Evolutionary conservation across 352 stramenopile species (phyloP), one percentile per base, ranked within the genome.

Genomic region (Peronosclerospora sorghi): DNA sequence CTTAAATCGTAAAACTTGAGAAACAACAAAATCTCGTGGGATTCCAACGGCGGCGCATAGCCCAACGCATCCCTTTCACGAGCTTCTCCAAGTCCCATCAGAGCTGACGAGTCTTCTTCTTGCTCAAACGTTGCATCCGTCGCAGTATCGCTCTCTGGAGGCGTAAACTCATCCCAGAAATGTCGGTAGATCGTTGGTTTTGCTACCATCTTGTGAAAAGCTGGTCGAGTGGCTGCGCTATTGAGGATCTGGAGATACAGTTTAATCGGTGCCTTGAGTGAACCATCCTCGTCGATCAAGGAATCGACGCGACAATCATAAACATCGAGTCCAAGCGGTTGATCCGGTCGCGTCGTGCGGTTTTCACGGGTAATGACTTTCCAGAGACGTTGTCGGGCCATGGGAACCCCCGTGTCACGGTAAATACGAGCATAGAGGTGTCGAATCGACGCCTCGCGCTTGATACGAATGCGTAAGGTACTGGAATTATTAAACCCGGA

Each of bases 291-390:
- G 32, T 91, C 81, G 13, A 90, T 83, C 8, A 89, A 45, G 1
- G 54, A 57, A 10, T 87, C 75, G 1, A 83, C 59, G 13, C 64
- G 64, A 21, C 36, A 65, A 15, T 56, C 59, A 5, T 85, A 59
- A 10, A 56, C 27, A 14, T 82, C 60, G 1, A 51, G 54, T 15
- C 59, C 51, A 8, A 93, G 40, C 0, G 73, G 57, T 24, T 64
- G 61, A 42, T 94, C 81, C 0, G 81, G 81, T 14, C 81, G 76
- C 37, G 76, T 64, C 1, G 78, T 94, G 6, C 78, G 67, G 48
- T 94, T 94, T 51, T 91, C 76, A 15, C 81, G 71, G 7, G 72
- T 86, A 39, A 90, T 88, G 19, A 91, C 67, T 56, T 81, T 90
- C 81, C 81, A 94, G 8, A 94, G 45, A 13, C 81, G 70, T 27